These are phyloP conservation scores for Colletotrichum cordylinicola DNA, from an alignment of 2,329 filamentous ascomycete species.

Conservation along the genomic window DNA sequence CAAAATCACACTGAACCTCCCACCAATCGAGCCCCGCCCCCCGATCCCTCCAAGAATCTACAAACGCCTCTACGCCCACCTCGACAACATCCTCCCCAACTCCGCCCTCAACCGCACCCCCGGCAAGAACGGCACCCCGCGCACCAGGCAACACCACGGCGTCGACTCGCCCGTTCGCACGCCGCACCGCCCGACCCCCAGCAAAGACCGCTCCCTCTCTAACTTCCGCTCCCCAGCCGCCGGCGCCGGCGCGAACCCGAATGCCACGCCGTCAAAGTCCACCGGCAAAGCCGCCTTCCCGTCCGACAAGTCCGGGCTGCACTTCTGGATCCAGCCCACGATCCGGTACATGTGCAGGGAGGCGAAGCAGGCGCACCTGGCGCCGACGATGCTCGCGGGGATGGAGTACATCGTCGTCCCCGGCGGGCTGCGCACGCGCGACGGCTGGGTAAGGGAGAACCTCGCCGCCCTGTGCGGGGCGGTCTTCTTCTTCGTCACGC, in stretches of 20 bases:
- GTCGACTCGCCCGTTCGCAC: constrained; percentile 27
- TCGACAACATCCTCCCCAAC: constrained; percentile 73
- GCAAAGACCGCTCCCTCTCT: constrained; percentile 49
- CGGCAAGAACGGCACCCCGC: constrained; percentile 33
- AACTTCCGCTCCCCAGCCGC: constrained; percentile 47
- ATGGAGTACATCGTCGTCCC: constrained; percentile 62
- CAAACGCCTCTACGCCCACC: constrained; percentile 80
- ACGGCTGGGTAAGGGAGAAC: constrained; percentile 55
- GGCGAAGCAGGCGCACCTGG: constrained; percentile 65
- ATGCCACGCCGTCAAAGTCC: constrained; percentile 44
- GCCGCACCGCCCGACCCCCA: constrained; percentile 43
- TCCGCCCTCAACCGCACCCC: constrained; percentile 38
- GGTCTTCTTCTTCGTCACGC: constrained; percentile 65
- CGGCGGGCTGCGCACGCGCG: constrained; percentile 47
- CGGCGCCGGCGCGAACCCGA: not conserved
- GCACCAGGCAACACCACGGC: constrained; percentile 32
- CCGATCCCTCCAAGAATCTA: constrained; percentile 83
- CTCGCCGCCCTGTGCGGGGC: constrained; percentile 63
- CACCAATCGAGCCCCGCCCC: constrained; percentile 75
- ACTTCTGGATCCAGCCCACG: constrained; percentile 72
- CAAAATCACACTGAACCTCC: constrained; percentile 77
- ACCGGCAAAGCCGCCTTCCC: constrained; percentile 33
- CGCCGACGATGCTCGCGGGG: constrained; percentile 77
- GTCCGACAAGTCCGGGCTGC: constrained; percentile 45
- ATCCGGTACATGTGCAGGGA: constrained; percentile 70